Evolutionary conservation across 2,329 filamentous ascomycete species (phyloP).

Genomic region (Aspergillus puulaauensis): DNA sequence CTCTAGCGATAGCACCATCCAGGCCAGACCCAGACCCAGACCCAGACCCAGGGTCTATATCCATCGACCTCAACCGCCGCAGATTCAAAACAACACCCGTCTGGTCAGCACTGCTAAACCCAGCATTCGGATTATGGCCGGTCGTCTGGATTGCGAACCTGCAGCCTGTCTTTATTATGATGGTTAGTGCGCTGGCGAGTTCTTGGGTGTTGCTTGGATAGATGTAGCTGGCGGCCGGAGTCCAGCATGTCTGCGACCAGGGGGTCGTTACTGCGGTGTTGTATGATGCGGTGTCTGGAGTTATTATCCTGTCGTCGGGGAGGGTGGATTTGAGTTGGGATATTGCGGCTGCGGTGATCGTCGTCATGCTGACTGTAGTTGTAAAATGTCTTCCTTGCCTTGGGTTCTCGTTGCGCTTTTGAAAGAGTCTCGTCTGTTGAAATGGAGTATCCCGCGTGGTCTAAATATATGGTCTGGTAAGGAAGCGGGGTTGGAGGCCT

Average conservation of each 20-base stretch:
- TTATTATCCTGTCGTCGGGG: background rate
- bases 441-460: too few species aligned
- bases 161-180: background rate
- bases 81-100: background rate
- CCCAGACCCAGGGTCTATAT: background rate
- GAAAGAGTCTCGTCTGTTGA: too few species aligned
- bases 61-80: background rate
- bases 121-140: background rate
- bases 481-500: too few species aligned
- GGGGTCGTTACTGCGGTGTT: background rate
- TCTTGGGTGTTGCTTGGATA: background rate
- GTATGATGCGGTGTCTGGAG: background rate
- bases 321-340: too few species aligned
- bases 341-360: too few species aligned
- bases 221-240: background rate
- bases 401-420: too few species aligned
- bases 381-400: too few species aligned
- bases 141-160: background rate
- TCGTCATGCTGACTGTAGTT: too few species aligned
- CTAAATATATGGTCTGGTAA: too few species aligned
- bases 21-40: too few species aligned
- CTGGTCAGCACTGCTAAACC: background rate
- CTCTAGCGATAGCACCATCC: background rate
- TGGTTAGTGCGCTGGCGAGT: background rate
- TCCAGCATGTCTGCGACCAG: background rate